These are phyloP conservation scores for Ophiognomonia clavigignenti-juglandacearum DNA, from an alignment of 2,329 filamentous ascomycete genomes.

Conservation along the genomic window DNA sequence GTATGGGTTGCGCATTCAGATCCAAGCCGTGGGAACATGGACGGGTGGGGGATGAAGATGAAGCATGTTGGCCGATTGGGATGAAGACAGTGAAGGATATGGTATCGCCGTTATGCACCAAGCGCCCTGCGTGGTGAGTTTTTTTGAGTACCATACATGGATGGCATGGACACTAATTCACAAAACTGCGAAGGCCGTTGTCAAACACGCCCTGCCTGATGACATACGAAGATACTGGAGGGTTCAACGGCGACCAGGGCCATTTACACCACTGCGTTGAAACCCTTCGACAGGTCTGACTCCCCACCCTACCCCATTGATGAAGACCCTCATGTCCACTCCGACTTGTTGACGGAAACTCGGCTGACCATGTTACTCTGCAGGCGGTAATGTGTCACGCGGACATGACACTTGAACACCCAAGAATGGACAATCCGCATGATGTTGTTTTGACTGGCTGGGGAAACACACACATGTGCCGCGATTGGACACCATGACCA, in stretches of 20 bases:
- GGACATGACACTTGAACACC: neutral
- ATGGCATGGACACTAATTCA: neutral
- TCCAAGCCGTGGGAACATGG: neutral
- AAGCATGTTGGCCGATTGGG: neutral
- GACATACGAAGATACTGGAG: neutral
- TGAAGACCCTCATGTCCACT: neutral
- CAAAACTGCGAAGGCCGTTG: neutral
- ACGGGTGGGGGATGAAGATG: neutral
- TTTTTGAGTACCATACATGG: neutral
- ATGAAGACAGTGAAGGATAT: neutral
- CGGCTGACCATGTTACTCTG: neutral
- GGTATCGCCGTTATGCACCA: neutral
- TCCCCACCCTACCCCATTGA: neutral
- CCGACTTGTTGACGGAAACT: neutral
- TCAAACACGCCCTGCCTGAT: neutral
- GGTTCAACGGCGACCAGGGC: neutral
- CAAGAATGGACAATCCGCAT: neutral
- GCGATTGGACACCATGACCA: neutral
- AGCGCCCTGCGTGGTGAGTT: neutral
- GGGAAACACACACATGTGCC: neutral
- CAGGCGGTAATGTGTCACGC: neutral
- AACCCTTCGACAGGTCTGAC: neutral
- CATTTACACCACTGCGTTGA: neutral
- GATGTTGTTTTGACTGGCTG: neutral
- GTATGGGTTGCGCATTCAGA: neutral